These are phyloP conservation scores for Papiliotrema nemorosa DNA, from an alignment of 1,284 basidiomycete species.

Conservation along the genomic window DNA sequence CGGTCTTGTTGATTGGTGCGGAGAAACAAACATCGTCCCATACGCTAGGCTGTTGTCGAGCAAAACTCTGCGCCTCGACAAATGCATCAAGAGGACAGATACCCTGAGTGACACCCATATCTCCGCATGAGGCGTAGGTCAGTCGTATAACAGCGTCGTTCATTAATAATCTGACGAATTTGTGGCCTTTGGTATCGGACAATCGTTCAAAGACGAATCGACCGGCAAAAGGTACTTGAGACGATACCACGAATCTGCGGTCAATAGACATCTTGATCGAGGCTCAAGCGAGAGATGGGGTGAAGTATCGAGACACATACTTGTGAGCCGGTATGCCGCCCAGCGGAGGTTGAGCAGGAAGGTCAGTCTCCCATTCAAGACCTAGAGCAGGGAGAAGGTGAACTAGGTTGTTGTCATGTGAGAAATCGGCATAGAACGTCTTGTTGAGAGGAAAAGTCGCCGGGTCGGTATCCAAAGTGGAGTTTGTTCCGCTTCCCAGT, in stretches of 20 bases:
- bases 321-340: not conserved
- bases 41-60: constrained; percentile 7
- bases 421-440: constrained; percentile 14
- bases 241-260: constrained; percentile 9
- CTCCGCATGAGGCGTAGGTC: constrained; percentile 12
- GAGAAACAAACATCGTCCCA: constrained; percentile 10
- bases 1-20: constrained; percentile 6
- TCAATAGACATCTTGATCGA: not conserved
- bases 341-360: not conserved
- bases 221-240: constrained; percentile 23
- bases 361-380: constrained; percentile 1
- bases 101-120: constrained; percentile 9
- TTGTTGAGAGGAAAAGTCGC: constrained; percentile 15
- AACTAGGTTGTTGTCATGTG: constrained; percentile 7
- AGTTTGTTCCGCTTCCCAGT: constrained; percentile 13
- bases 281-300: not conserved
- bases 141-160: constrained; percentile 30
- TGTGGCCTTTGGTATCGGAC: constrained; percentile 10
- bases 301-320: not conserved
- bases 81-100: constrained; percentile 25
- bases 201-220: constrained; percentile 23
- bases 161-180: constrained; percentile 27
- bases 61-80: constrained; percentile 18
- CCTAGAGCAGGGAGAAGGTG: constrained; percentile 11
- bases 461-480: constrained; percentile 5